Evolutionary conservation across 2,329 filamentous ascomycete genomes (phyloP), one percentile per base, ranked within the genome.

Genomic region (Scedosporium aurantiacum): DNA sequence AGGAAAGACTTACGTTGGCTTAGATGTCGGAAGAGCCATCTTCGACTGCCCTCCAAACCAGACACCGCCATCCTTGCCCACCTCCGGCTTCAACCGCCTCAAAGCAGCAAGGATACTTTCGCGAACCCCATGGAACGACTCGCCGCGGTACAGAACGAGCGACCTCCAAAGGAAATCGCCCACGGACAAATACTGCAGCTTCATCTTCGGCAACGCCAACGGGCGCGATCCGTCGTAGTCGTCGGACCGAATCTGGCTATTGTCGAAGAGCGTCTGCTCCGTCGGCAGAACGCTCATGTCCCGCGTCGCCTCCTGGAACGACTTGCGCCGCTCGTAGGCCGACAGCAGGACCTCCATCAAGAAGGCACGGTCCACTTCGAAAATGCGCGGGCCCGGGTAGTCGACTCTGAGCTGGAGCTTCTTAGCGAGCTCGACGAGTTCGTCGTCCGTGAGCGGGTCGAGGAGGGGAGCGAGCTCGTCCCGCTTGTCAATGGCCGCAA

Each of bases 101-200:
- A 97, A 71, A 5, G 88, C 85, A 57, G 90, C 84, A 70, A 96
- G 91, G 62, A 99, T 85, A 70, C 99, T 91, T 69, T 91, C 93
- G 55, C 91, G 85, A 63, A 99, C 93, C 63, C 91, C 90, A 71
- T 95, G 97, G 71, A 97, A 97, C 0, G 93, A 84, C 72, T 99
- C 94, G 63, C 87, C 89, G 47, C 93, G 86, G 71, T 96, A 94
- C 7, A 99, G 78, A 14, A 95, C 81, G 68, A 97, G 87, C 0
- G 93, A 91, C 64, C 95, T 84, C 91, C 92, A 99, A n/a, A 99
- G 76, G 68, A 99, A 99, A 72, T 99, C 94, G 2, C 91, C 91
- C 58, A 96, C 85, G 2, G 92, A 96, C 14, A 99, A 79, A 73
- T 99, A 99, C 70, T 99, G 94, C 28, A 99, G 78, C 67, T 97